A percentile compares a stretch with the other conserved stretches of the same genome.
These are phyloP conservation scores for Linnemannia hyalina DNA, from an alignment of 192 early-diverging fungal species.

Conservation along the genomic window DNA sequence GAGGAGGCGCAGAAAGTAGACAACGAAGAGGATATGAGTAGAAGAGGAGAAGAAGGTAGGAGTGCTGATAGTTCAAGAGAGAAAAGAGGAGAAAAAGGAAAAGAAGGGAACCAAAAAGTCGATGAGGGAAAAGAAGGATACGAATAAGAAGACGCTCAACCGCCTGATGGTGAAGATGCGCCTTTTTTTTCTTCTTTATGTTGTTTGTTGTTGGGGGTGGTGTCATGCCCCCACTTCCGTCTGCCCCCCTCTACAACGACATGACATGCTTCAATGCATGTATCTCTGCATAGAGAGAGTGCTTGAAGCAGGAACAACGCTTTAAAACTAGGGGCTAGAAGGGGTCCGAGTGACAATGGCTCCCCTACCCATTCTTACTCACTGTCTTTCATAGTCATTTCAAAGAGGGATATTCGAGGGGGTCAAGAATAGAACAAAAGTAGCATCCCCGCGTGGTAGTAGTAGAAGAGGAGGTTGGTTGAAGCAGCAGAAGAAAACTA, in stretches of 20 bases:
- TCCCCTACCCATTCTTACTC: no score
- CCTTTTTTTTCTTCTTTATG: conserved; percentile 8
- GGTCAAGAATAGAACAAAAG: no score
- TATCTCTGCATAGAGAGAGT: neutral
- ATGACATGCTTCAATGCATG: neutral
- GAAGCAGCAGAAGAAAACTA: neutral
- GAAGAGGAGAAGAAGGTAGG: neutral
- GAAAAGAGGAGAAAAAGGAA: neutral
- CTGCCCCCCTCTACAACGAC: neutral
- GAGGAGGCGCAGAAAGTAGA: neutral
- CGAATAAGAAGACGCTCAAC: neutral
- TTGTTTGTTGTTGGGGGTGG: neutral
- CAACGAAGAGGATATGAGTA: neutral
- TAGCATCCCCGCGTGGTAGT: no score
- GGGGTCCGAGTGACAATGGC: neutral
- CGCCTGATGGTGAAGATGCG: conserved; percentile 4
- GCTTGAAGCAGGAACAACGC: neutral
- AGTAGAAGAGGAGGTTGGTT: no score
- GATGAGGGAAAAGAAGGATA: neutral
- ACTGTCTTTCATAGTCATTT: no score
- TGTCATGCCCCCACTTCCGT: neutral
- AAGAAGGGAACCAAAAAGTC: neutral
- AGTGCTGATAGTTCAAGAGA: neutral
- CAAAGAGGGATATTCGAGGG: no score
- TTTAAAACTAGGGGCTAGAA: neutral